Base-by-base conservation (phyloP, 371 early-diverging fungal genomes). In the Chytridium lagenaria region DNA sequence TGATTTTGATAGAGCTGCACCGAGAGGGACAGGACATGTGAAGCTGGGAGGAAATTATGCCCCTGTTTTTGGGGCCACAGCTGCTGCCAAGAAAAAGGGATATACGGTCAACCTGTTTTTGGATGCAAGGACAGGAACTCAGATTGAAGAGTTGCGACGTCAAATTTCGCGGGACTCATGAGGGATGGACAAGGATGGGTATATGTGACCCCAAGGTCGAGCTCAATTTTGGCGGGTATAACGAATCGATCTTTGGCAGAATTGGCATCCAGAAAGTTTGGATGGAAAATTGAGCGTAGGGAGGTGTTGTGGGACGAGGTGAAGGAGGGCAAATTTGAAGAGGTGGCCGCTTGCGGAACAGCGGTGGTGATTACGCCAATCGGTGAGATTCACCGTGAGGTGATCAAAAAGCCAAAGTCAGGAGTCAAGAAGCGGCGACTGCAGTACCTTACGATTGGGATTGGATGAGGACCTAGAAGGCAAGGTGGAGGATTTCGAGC, bases 41-140 rank as follows among this genome's bases (percentile, higher is more conserved):
- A 93, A 93, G 77, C 78, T 91, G 37, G 92, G 90, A 31, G 94
- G 94, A 15, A 93, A 93, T 74, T 93, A 93, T 73, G 92, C 76
- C 1, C 76, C 77, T 28, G 70, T 73, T 83, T 7, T 85, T 86
- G 82, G 80, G 37, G 87, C 89, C 31, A 87, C 91, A 51, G 71
- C 77, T 10, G 85, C 83, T 1, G 91, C 91, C 37, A 91, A 90
- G 75, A 81, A 87, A 49, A 70, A 80, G 40, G 94, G 92, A 16
- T 92, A 86, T 76, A 80, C 88, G 31, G 86, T 93, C 71, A 89
- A 89, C 12, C 84, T 93, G 36, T 92, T 91, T 78, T 82, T 93
- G 63, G 94, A 93, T 75, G 73, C 92, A 50, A 84, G 85, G 75
- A 88, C 89, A 0, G 85, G 85, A 76, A 83, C 83, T 10, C 84